Percentiles rank a stretch among this genome's conserved stretches.
Evolutionary conservation across 805 yeast genomes (phyloP).

Genomic region (Metschnikowia bowlesiae): DNA sequence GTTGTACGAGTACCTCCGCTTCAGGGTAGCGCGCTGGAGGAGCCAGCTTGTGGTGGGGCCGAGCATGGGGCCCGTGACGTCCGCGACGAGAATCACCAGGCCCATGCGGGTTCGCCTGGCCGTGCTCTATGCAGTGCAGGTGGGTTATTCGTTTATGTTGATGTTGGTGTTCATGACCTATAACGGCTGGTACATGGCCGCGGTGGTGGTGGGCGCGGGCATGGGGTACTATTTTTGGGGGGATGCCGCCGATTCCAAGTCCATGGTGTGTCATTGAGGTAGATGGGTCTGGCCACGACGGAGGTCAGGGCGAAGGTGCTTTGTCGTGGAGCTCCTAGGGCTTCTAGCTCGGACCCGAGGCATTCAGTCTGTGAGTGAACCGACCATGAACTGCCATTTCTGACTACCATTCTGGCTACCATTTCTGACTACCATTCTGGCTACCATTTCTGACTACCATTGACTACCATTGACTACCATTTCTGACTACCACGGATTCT

Average conservation of each 20-base stretch:
- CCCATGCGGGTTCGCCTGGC: slow-evolving; percentile 29
- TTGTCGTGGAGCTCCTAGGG: too few species aligned
- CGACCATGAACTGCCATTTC: too few species aligned
- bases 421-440: too few species aligned
- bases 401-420: too few species aligned
- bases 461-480: too few species aligned
- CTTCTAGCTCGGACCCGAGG: too few species aligned
- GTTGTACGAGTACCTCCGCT: slow-evolving; percentile 57
- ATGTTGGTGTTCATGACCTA: slow-evolving; percentile 87
- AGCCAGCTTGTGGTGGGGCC: neutral
- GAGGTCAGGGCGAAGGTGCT: too few species aligned
- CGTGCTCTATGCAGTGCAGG: slow-evolving; percentile 56
- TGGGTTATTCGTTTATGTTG: slow-evolving; percentile 63
- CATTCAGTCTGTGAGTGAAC: too few species aligned
- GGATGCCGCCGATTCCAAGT: slow-evolving; percentile 12
- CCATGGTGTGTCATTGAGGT: slow-evolving; percentile 32
- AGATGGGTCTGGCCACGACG: too few species aligned
- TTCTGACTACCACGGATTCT: too few species aligned
- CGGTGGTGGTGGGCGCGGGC: slow-evolving; percentile 70
- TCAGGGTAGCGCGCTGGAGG: slow-evolving; percentile 28
- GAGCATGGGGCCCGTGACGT: neutral
- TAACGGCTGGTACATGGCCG: slow-evolving; percentile 78
- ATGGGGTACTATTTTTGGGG: slow-evolving; percentile 65
- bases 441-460: too few species aligned
- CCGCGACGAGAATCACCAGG: neutral